Conservation (phyloP, 225 moss, liverwort and hornwort species). For the Anthoceros angustus region DNA sequence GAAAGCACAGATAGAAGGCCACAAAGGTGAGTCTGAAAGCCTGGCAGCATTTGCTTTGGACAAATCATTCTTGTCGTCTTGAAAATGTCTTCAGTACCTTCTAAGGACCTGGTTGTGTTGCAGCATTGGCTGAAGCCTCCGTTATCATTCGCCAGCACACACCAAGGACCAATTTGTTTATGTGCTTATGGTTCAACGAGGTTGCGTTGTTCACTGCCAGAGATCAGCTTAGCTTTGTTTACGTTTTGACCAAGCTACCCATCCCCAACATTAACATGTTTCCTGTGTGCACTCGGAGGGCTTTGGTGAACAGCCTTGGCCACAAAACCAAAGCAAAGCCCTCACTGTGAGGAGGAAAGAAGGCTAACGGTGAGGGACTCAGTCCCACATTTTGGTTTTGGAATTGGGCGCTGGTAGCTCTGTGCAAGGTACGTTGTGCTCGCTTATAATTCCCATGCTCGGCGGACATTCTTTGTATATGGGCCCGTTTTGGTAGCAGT, state of each 20-base stretch:
- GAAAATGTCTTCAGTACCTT: background rate
- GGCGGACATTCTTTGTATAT: too few relatives aligned
- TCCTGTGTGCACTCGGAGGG: slow-evolving; percentile 68
- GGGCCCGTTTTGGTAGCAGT: too few relatives aligned
- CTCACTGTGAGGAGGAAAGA: slow-evolving; percentile 17
- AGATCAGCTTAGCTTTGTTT: slow-evolving; percentile 91
- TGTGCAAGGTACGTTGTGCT: too few relatives aligned
- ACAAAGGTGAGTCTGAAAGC: slow-evolving; percentile 30
- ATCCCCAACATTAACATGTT: slow-evolving; percentile 66
- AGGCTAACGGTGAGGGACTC: slow-evolving; percentile 5
- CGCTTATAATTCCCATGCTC: too few relatives aligned
- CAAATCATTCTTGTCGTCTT: background rate
- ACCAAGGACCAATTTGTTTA: slow-evolving; percentile 68
- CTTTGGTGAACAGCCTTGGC: slow-evolving; percentile 85
- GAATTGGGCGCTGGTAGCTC: background rate
- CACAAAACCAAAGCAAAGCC: slow-evolving; percentile 55
- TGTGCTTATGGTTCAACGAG: slow-evolving; percentile 99
- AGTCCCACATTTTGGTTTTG: background rate
- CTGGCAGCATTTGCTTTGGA: background rate
- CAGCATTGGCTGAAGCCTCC: slow-evolving; percentile 88
- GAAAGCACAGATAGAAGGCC: slow-evolving; percentile 42
- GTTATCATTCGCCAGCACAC: slow-evolving; percentile 91
- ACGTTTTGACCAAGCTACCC: slow-evolving; percentile 45
- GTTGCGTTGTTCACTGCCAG: slow-evolving; percentile 90
- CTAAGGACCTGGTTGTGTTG: background rate